phyloP scores from a whole-genome alignment of 148 eudicot genomes.

The Vaccinium corymbosum region DNA sequence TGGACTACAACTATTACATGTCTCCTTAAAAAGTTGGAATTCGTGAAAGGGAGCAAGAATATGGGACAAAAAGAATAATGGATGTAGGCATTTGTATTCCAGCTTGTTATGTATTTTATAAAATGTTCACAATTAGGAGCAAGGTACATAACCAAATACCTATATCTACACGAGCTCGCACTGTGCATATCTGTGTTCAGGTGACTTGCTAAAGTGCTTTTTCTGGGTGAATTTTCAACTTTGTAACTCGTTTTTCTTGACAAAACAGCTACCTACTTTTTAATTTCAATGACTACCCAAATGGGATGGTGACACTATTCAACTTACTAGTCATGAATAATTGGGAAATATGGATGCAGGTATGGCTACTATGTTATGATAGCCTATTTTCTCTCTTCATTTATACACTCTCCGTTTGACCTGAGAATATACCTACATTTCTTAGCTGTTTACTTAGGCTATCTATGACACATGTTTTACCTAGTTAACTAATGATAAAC shows the following conservation, averaged over 20 bases:
- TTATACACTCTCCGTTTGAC: neutral
- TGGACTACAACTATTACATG: neutral
- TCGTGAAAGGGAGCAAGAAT: neutral
- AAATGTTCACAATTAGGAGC: neutral
- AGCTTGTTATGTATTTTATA: neutral
- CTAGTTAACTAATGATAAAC: neutral
- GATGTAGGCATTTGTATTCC: neutral
- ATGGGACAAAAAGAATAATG: neutral
- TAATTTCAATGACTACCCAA: conserved; percentile 97
- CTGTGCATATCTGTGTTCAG: neutral
- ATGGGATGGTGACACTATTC: conserved; percentile 95
- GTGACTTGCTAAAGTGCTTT: conserved; percentile 8
- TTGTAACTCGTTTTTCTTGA: conserved; percentile 38
- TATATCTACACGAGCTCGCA: neutral
- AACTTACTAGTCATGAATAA: conserved; percentile 87
- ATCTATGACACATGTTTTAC: neutral
- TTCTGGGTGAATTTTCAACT: conserved; percentile 5
- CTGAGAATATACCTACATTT: neutral
- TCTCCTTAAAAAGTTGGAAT: neutral
- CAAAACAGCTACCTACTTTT: conserved; percentile 77
- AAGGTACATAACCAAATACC: neutral
- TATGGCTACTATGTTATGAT: conserved; percentile 19
- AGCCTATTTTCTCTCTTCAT: conserved; percentile 6
- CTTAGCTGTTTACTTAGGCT: neutral
- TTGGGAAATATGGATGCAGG: conserved; percentile 99